Evolutionary conservation across 192 early-diverging fungal genomes (phyloP), one percentile per base, ranked within the genome.

Genomic region (Coemansia sp.): DNA sequence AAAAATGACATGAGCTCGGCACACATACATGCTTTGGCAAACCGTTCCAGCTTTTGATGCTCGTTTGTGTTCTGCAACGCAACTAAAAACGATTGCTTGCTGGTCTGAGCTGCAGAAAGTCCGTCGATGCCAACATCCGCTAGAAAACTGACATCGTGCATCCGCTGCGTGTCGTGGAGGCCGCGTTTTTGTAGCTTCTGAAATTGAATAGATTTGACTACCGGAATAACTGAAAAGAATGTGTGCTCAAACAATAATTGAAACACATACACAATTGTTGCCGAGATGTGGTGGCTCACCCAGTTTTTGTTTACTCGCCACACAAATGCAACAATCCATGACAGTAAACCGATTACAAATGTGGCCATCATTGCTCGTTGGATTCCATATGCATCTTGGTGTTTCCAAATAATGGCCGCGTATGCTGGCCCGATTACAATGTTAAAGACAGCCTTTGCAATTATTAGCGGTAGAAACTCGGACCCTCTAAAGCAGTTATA

Each of bases 341-440:
- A 39, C 18, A 66, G 1, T 7, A 60, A 24, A 12, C 73, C 73
- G 3, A 63, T 55, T 9, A 26, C 59, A 61, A 69, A 47, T 7
- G 60, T 14, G 13, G 62, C 9, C 13, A 26, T 47, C 54, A 75
- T 62, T 0, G 67, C 41, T 26, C 59, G 65, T n/a, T 64, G 52
- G 16, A 75, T 75, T 35, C 67, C 67, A 59, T 75, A 75, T 0
- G 73, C 67, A n/a, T 75, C 73, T n/a, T 62, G 54, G 23, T 62
- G 69, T 8, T 37, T 24, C 73, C 73, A 75, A 22, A 75, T 66
- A 16, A 69, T 3, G 16, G 62, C 13, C 1, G 50, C 43, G 22
- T 69, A 75, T 22, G 13, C 16, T n/a, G 67, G 73, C 8, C 43
- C 39, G 7, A 75, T 48, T 20, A 62, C 49, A 2, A 63, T 9